Evolutionary conservation across 345 rosid species (phyloP).

Genomic region (Cardiospermum halicacabum): DNA sequence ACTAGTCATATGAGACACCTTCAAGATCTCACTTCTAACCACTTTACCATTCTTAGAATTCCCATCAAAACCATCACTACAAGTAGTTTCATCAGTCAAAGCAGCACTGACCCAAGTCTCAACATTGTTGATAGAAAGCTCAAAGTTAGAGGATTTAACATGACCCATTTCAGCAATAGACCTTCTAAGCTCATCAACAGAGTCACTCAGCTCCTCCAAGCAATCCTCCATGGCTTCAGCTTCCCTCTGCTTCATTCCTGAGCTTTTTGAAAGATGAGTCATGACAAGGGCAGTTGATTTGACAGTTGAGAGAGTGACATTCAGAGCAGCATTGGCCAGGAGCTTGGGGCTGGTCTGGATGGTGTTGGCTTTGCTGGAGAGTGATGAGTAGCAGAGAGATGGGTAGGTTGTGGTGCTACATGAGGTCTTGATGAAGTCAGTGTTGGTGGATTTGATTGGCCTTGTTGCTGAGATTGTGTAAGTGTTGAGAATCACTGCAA

Average conservation of each 20-base stretch:
- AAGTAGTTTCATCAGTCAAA: conserved; percentile 62
- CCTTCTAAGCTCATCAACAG: conserved; percentile 47
- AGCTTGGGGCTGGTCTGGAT: conserved; percentile 68
- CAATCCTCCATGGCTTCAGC: conserved; percentile 61
- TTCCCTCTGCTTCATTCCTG: conserved; percentile 43
- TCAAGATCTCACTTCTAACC: conserved; percentile 40
- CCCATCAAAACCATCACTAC: conserved; percentile 63
- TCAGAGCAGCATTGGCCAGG: conserved; percentile 61
- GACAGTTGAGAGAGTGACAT: conserved; percentile 44
- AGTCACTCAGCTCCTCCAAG: conserved; percentile 51
- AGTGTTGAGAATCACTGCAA: conserved; percentile 15
- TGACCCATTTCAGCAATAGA: conserved; percentile 56
- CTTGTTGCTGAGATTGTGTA: conserved; percentile 25
- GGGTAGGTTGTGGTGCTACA: conserved; percentile 63
- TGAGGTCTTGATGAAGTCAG: conserved; percentile 53
- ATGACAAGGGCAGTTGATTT: conserved; percentile 36
- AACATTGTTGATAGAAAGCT: conserved; percentile 40
- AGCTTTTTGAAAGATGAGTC: conserved; percentile 37
- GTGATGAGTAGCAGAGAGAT: conserved; percentile 54
- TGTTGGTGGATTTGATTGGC: conserved; percentile 19
- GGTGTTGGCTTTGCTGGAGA: conserved; percentile 40
- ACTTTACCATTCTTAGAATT: conserved; percentile 32
- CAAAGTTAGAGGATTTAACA: conserved; percentile 26
- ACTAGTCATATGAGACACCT: conserved; percentile 61
- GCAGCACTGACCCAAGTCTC: conserved; percentile 89